A percentile compares a stretch with the other conserved stretches of the same genome.
Conservation (phyloP, 306 rosid genomes). For the Sicyos edulis region DNA sequence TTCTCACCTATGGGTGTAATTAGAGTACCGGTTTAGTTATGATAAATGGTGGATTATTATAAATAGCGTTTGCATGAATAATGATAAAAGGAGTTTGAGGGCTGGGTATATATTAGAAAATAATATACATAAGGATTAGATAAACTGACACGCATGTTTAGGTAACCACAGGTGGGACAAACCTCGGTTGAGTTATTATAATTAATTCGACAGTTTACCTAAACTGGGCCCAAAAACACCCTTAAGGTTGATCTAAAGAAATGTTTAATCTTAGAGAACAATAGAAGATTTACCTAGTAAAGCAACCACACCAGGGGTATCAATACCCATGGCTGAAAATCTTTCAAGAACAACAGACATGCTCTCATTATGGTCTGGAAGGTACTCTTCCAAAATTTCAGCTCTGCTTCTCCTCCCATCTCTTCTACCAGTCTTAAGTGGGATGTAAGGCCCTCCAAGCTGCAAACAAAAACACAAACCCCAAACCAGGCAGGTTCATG, state of each 20-base stretch:
- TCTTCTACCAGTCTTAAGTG: slow-evolving; percentile 91
- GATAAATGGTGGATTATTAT: no score
- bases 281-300: slow-evolving; percentile 54
- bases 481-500: not conserved
- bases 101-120: no score
- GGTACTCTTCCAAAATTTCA: slow-evolving; percentile 64
- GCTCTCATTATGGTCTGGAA: slow-evolving; percentile 96
- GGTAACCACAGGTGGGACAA: no score
- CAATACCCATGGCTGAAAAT: slow-evolving; percentile 73
- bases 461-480: slow-evolving; percentile 24
- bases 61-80: no score
- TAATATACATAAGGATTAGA: no score
- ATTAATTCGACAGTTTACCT: no score
- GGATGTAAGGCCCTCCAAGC: slow-evolving; percentile 86
- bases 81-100: no score
- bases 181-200: no score
- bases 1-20: no score
- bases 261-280: not conserved
- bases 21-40: no score
- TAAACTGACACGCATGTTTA: no score
- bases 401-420: slow-evolving; percentile 97
- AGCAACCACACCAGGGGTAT: slow-evolving; percentile 86
- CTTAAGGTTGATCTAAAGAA: not conserved
- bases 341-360: slow-evolving; percentile 80
- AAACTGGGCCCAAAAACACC: no score